phyloP scores from a whole-genome alignment of 192 early-diverging fungal species.

The Chytriomyces sp. region DNA sequence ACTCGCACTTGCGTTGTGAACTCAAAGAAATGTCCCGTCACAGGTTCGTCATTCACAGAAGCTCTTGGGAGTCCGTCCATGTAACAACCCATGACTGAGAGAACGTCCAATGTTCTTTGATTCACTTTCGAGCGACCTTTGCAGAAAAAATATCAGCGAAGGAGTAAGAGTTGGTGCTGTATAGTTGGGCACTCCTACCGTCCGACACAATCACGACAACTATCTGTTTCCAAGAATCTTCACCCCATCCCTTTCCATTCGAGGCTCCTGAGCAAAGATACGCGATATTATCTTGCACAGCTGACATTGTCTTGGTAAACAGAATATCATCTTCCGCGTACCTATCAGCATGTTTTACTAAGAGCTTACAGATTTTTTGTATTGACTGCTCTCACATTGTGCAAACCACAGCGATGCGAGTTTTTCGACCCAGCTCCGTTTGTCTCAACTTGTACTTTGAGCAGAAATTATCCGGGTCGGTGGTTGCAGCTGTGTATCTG shows the following conservation, averaged over 20 bases:
- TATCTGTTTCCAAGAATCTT: constrained; percentile 73
- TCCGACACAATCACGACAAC: constrained; percentile 77
- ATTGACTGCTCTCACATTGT: constrained; percentile 66
- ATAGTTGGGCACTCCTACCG: constrained; percentile 50
- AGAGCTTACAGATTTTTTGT: neutral
- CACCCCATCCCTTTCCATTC: constrained; percentile 60
- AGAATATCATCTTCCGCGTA: constrained; percentile 65
- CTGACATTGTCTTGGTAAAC: constrained; percentile 67
- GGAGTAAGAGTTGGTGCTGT: neutral
- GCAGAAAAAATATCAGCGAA: neutral
- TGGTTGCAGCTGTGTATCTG: constrained; percentile 74
- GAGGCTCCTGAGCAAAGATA: constrained; percentile 61
- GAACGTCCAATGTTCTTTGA: constrained; percentile 71
- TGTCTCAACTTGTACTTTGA: constrained; percentile 66
- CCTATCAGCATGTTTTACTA: constrained; percentile 53
- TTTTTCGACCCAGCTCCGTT: constrained; percentile 58
- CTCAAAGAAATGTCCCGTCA: constrained; percentile 62
- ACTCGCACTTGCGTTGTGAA: constrained; percentile 54
- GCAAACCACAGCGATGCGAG: constrained; percentile 72
- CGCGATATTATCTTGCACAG: constrained; percentile 70
- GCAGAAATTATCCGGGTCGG: constrained; percentile 69
- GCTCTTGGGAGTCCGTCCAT: constrained; percentile 54
- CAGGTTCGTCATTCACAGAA: constrained; percentile 49
- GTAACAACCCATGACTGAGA: constrained; percentile 68
- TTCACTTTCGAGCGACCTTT: constrained; percentile 78